Conservation (phyloP, 139 green algal species). For the Auxenochlorella protothecoides region DNA sequence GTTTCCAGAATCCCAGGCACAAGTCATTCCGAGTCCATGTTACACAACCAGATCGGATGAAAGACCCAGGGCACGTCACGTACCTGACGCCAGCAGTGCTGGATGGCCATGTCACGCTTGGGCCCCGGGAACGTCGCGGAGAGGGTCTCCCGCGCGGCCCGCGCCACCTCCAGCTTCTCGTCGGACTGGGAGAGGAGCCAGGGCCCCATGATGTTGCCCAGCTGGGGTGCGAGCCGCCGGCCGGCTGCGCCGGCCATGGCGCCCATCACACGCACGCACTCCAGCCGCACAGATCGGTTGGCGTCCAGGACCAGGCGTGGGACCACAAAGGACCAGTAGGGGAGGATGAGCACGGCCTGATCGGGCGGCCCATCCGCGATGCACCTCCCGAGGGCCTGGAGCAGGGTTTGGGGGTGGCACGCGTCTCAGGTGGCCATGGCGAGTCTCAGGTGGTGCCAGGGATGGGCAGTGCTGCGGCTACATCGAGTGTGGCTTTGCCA, state of each 20-base stretch:
- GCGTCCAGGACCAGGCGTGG: neutral
- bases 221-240: slow-evolving; percentile 24
- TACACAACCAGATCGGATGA: neutral
- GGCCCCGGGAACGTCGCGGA: slow-evolving; percentile 34
- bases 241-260: slow-evolving; percentile 28
- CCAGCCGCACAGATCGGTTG: neutral
- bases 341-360: neutral
- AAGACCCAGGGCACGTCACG: neutral
- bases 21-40: neutral
- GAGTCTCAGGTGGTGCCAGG: too few relatives aligned
- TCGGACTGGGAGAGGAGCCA: slow-evolving; percentile 66
- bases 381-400: too few relatives aligned
- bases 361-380: neutral
- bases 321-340: neutral
- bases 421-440: too few relatives aligned
- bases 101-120: slow-evolving; percentile 10
- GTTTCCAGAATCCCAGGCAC: neutral
- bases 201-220: slow-evolving; percentile 40
- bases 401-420: too few relatives aligned
- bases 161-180: slow-evolving; percentile 43
- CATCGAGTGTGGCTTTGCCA: too few relatives aligned
- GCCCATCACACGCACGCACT: slow-evolving; percentile 16
- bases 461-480: too few relatives aligned
- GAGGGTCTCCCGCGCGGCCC: slow-evolving; percentile 35
- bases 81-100: neutral